Base-by-base conservation (phyloP, 1,284 basidiomycete genomes). In the Microbotryum scabiosae region DNA sequence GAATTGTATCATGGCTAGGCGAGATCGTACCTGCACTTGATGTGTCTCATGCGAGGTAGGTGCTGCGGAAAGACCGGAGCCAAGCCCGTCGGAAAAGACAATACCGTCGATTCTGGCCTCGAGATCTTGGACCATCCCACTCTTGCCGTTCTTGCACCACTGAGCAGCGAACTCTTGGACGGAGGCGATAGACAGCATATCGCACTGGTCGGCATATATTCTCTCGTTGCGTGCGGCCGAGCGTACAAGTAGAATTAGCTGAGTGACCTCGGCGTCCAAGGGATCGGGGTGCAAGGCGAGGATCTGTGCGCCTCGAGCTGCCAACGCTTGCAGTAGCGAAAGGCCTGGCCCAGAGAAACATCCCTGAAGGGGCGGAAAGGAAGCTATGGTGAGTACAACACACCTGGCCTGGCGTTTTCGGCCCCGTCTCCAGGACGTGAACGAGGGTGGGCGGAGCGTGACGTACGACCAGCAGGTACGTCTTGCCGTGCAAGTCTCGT, bases 131-230 rank as follows among this genome's bases (percentile, higher is more conserved):
- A 69, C 60, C 58, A 71, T 63, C 6, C 68, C 68, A 1, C 52
- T 59, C 44, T 61, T 51, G 14, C 63, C 65, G 6, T 67, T 62
- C 44, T 56, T 56, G 43, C 55, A 49, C 68, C 68, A 71, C 26
- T 64, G 51, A 12, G 47, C 30, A 18, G 55, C 60, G 46, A 71
- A 71, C 2, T 2, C 21, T 18, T 56, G 50, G 4, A 71, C 60
- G 49, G 60, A 63, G 7, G 41, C 61, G 43, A 67, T 47, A 4
- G 52, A 59, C 3, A 56, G 28, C 18, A 64, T 56, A 46, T 71
- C 70, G 55, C 66, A 68, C 20, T 63, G 26, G 28, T 71, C 70
- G 57, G 64, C 68, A 52, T 71, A 71, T 14, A 69, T 56, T n/a
- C 66, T 63, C 36, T 71, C 70, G 55, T 69, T 69, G 16, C 28